Evolutionary conservation across 768 basidiomycete species (phyloP).

Genomic region (Tricholoma hemisulphureum): DNA sequence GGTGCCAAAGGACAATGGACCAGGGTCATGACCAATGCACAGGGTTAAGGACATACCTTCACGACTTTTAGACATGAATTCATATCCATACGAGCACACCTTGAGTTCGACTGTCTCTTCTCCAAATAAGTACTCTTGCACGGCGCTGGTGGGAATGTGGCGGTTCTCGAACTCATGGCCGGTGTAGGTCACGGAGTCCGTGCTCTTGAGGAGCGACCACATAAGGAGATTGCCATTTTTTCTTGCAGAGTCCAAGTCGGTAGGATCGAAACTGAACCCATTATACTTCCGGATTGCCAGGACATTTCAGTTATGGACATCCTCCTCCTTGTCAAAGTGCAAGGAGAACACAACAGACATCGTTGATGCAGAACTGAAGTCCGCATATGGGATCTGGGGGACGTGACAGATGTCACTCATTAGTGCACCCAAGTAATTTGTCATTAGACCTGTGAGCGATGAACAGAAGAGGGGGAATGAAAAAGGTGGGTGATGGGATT

Average conservation of each 20-base stretch:
- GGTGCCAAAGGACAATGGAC: not conserved
- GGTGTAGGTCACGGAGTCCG: not conserved
- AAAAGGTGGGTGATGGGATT: not conserved
- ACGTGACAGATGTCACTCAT: too few relatives aligned
- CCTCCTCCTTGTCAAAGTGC: not conserved
- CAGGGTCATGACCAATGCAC: too few relatives aligned
- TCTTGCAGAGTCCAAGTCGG: not conserved
- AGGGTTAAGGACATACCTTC: not conserved
- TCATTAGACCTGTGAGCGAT: not conserved
- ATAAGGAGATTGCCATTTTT: not conserved
- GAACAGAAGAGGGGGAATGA: not conserved
- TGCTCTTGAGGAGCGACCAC: not conserved
- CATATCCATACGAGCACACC: slow-evolving; percentile 21
- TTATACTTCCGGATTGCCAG: not conserved
- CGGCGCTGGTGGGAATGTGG: slow-evolving; percentile 16
- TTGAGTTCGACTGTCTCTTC: not conserved
- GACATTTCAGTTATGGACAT: too few relatives aligned
- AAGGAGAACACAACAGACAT: not conserved
- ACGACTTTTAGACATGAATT: slow-evolving; percentile 16
- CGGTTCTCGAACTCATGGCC: slow-evolving; percentile 4
- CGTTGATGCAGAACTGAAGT: not conserved
- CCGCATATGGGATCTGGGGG: too few relatives aligned
- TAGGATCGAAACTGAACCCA: too few relatives aligned
- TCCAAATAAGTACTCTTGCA: too few relatives aligned
- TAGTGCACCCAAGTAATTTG: not conserved